Conservation (phyloP, 257 asterid genomes). For the Capsicum pubescens region DNA sequence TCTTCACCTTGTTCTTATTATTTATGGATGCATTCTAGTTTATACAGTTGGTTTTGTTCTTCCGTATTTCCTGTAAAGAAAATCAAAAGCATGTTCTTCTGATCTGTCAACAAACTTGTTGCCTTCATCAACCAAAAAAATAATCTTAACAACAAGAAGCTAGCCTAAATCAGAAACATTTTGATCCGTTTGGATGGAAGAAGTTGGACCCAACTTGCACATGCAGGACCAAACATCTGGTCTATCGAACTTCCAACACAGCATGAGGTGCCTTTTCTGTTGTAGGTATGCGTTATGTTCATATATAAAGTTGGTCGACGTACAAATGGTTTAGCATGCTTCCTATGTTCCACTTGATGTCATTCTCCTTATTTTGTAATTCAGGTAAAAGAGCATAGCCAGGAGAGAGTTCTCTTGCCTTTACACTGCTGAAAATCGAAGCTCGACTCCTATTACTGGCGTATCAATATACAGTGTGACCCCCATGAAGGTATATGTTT, state of each 20-base stretch:
- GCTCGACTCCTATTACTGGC: slow-evolving; percentile 79
- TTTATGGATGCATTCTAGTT: neutral
- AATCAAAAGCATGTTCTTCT: neutral
- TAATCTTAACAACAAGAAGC: too few relatives aligned
- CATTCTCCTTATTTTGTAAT: slow-evolving; percentile 11
- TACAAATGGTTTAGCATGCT: neutral
- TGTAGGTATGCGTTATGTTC: neutral
- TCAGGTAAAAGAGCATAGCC: slow-evolving; percentile 82
- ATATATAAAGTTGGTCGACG: neutral
- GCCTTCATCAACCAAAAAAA: too few relatives aligned
- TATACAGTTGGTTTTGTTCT: neutral
- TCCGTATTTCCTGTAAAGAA: neutral
- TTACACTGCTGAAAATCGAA: slow-evolving; percentile 89
- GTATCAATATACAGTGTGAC: slow-evolving; percentile 91
- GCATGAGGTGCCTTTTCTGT: slow-evolving; percentile 63
- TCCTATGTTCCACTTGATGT: neutral
- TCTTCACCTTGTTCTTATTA: neutral
- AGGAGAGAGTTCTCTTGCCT: slow-evolving; percentile 98
- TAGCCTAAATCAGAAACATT: too few relatives aligned
- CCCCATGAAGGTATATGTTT: slow-evolving; percentile 81
- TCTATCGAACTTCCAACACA: slow-evolving; percentile 58
- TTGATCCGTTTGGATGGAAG: too few relatives aligned
- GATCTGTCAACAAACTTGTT: neutral
- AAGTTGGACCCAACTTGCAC: too few relatives aligned
- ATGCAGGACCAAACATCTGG: too few relatives aligned